Evolutionary conservation across 331 rosid genomes (phyloP).

Genomic region (Phaseolus coccineus): DNA sequence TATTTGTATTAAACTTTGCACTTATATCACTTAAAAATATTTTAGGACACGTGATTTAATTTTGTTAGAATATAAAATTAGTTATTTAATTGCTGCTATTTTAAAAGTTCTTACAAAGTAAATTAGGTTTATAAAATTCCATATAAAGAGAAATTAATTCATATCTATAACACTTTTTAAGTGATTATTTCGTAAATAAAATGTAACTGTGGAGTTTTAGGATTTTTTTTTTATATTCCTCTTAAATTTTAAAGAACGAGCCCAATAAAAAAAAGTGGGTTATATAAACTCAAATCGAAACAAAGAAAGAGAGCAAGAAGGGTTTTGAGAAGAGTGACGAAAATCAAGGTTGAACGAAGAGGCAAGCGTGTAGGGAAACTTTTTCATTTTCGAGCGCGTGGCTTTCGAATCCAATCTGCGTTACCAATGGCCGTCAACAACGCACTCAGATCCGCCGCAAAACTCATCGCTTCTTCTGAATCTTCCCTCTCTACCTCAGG

Average conservation of each 20-base stretch:
- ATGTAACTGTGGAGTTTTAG: too few relatives aligned
- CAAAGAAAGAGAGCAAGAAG: not conserved
- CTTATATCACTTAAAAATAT: too few relatives aligned
- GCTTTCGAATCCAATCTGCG: not conserved
- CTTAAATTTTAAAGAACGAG: not conserved
- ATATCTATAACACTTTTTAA: too few relatives aligned
- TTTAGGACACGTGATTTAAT: too few relatives aligned
- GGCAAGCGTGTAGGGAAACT: not conserved
- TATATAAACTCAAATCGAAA: not conserved
- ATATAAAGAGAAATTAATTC: too few relatives aligned
- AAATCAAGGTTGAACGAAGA: not conserved
- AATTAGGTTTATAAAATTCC: too few relatives aligned
- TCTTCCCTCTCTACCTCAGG: slow-evolving; percentile 50
- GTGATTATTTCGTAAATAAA: too few relatives aligned
- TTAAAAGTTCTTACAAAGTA: too few relatives aligned
- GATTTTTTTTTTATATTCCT: too few relatives aligned
- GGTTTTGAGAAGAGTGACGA: not conserved
- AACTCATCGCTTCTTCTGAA: slow-evolving; percentile 47
- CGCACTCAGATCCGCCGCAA: slow-evolving; percentile 53
- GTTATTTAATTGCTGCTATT: too few relatives aligned
- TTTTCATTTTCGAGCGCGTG: not conserved
- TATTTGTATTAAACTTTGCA: too few relatives aligned
- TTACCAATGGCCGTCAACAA: slow-evolving; percentile 49
- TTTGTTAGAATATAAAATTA: too few relatives aligned
- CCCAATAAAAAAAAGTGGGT: not conserved